These are phyloP conservation scores for Antitrichia curtipendula DNA, from an alignment of 225 moss, liverwort and hornwort genomes.

Conservation along the genomic window DNA sequence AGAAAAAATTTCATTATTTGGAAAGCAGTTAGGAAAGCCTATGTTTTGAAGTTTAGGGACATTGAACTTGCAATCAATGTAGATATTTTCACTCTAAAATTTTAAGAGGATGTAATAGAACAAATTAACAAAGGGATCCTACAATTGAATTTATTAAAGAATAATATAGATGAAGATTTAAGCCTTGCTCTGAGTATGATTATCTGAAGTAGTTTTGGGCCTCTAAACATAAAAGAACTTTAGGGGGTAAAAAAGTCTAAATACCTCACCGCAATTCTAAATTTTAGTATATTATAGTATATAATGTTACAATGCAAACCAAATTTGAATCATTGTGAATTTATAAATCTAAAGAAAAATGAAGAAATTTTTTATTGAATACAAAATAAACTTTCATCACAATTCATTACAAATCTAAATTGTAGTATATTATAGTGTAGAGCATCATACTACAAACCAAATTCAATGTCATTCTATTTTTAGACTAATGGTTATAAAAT, in stretches of 20 bases:
- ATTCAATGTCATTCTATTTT: not conserved
- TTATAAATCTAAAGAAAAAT: not conserved
- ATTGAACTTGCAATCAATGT: not conserved
- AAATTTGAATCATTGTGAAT: no score
- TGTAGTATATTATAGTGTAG: not conserved
- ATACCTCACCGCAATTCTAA: not conserved
- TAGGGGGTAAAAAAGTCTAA: fast-evolving
- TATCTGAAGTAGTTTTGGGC: not conserved
- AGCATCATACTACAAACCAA: not conserved
- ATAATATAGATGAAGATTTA: not conserved
- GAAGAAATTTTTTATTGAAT: not conserved
- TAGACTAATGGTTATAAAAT: not conserved
- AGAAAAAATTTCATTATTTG: not conserved
- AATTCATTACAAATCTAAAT: not conserved
- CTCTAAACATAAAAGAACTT: not conserved
- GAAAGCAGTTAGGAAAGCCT: not conserved
- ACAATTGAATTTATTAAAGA: not conserved
- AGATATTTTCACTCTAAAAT: not conserved
- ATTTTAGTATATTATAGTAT: no score
- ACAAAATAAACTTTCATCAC: not conserved
- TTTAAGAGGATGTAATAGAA: not conserved
- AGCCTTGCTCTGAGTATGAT: not conserved
- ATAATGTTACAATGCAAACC: no score
- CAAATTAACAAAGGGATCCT: not conserved
- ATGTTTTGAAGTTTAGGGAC: not conserved